Percentiles rank a stretch among this genome's conserved stretches.
Conservation (phyloP, 208 protist species). For the Leishmania lainsoni region DNA sequence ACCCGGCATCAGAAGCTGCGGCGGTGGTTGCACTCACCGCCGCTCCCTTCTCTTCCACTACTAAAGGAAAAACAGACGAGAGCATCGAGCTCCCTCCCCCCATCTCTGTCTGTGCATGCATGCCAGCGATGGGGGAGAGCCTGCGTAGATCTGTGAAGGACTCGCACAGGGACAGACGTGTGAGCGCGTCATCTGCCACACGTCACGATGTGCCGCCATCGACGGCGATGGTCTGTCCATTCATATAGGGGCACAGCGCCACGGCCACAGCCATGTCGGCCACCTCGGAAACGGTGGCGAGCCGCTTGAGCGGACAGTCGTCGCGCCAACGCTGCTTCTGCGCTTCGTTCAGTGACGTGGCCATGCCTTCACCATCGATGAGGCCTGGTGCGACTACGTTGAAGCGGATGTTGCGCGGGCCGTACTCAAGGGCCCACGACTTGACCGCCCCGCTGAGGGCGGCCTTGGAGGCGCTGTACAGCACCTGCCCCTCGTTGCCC, state of each 20-base stretch:
- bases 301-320: conserved; percentile 63
- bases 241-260: conserved; percentile 71
- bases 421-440: conserved; percentile 86
- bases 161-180: neutral
- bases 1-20: neutral
- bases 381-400: conserved; percentile 92
- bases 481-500: conserved; percentile 88
- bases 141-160: neutral
- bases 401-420: conserved; percentile 81
- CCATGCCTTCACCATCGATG: conserved; percentile 88
- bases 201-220: conserved; percentile 74
- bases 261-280: conserved; percentile 68
- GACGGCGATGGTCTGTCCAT: conserved; percentile 78
- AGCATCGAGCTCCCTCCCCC: too few relatives aligned
- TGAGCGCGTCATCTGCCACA: neutral
- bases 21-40: neutral
- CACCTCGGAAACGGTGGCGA: conserved; percentile 80
- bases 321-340: conserved; percentile 60
- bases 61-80: too few relatives aligned
- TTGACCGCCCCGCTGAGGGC: conserved; percentile 84
- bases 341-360: conserved; percentile 42
- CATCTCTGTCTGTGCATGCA: neutral
- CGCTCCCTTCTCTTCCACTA: too few relatives aligned
- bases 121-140: neutral
- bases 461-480: conserved; percentile 92